Conservation (phyloP, 768 basidiomycete genomes). For the Dendrothele bispora region DNA sequence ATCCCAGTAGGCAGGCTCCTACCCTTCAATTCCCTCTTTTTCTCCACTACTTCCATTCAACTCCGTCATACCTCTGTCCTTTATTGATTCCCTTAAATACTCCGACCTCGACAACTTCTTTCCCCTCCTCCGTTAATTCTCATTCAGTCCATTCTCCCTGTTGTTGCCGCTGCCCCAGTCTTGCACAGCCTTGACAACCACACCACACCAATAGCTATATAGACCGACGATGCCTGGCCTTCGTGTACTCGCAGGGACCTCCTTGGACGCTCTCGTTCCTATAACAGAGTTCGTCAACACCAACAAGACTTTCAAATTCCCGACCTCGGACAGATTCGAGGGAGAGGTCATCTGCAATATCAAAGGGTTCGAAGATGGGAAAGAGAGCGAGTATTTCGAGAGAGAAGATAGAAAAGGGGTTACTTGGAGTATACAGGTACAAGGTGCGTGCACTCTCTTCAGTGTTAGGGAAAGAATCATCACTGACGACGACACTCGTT, state of each 20-base stretch:
- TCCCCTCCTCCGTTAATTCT: too few relatives aligned
- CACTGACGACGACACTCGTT: background rate
- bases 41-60: too few relatives aligned
- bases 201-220: too few relatives aligned
- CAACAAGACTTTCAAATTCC: slow-evolving; percentile 46
- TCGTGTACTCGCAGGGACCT: slow-evolving; percentile 73
- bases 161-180: too few relatives aligned
- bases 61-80: too few relatives aligned
- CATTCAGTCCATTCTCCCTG: too few relatives aligned
- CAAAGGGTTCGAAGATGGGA: slow-evolving; percentile 69
- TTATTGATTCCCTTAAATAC: too few relatives aligned
- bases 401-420: slow-evolving; percentile 66
- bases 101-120: too few relatives aligned
- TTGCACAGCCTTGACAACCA: too few relatives aligned
- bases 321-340: slow-evolving; percentile 68
- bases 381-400: slow-evolving; percentile 74
- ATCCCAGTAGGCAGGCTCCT: too few relatives aligned
- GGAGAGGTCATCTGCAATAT: slow-evolving; percentile 76
- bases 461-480: background rate
- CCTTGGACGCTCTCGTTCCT: slow-evolving; percentile 49
- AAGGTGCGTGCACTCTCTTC: slow-evolving; percentile 60
- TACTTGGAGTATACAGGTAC: slow-evolving; percentile 92
- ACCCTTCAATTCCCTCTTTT: too few relatives aligned
- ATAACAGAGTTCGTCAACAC: slow-evolving; percentile 71
- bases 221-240: slow-evolving; percentile 51